Evolutionary conservation across 1,284 basidiomycete species (phyloP).

Genomic region (Coniferiporia weirii): DNA sequence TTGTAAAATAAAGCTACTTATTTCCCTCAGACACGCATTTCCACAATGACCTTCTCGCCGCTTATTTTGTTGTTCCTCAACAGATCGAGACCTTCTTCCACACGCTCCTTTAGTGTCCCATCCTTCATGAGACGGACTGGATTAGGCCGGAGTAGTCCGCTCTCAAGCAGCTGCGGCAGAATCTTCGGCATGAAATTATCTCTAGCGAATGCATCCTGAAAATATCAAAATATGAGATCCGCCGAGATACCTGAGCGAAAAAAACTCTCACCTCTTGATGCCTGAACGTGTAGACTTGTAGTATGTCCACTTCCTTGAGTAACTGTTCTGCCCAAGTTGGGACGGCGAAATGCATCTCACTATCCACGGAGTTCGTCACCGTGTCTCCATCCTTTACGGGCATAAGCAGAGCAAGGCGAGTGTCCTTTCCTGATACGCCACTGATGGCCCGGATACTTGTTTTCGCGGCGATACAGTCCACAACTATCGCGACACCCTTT

Average conservation of each 20-base stretch:
- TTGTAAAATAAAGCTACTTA: too few relatives aligned
- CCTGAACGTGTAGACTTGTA: slow-evolving; percentile 39
- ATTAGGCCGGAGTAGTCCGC: slow-evolving; percentile 33
- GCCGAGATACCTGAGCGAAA: neutral
- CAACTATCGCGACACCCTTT: slow-evolving; percentile 32
- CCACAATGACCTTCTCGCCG: slow-evolving; percentile 45
- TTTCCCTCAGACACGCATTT: slow-evolving; percentile 13
- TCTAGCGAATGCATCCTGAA: slow-evolving; percentile 36
- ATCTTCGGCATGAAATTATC: slow-evolving; percentile 41
- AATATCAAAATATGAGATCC: slow-evolving; percentile 1
- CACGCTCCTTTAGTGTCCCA: slow-evolving; percentile 37
- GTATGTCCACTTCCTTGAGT: slow-evolving; percentile 30
- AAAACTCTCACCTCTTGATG: slow-evolving; percentile 34
- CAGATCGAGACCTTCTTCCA: slow-evolving; percentile 35
- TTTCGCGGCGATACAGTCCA: slow-evolving; percentile 40
- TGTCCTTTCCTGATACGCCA: slow-evolving; percentile 32
- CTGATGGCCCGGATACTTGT: slow-evolving; percentile 32
- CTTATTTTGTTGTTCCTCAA: slow-evolving; percentile 43
- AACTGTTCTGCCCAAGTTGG: slow-evolving; percentile 25
- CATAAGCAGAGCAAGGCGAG: slow-evolving; percentile 40
- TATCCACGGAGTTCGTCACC: slow-evolving; percentile 28
- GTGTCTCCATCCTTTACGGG: slow-evolving; percentile 42
- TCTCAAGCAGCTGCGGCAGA: slow-evolving; percentile 36
- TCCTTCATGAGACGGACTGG: slow-evolving; percentile 38
- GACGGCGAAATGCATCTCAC: slow-evolving; percentile 31